Evolutionary conservation across 2,329 filamentous ascomycete species (phyloP), one percentile per base, ranked within the genome.

Genomic region (Rutstroemia sp.): DNA sequence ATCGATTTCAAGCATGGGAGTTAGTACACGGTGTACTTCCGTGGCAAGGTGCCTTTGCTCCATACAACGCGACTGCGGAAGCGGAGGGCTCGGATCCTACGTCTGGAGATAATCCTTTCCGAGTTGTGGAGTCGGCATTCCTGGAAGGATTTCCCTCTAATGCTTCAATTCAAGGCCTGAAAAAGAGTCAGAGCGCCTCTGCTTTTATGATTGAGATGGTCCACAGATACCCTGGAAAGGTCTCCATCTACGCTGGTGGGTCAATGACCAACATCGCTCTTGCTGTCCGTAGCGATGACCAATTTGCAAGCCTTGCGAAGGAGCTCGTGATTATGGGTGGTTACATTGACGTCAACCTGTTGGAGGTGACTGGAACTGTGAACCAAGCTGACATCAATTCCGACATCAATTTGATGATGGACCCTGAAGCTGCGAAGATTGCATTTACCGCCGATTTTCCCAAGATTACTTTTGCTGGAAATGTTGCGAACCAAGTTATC

Each of bases 311-410:
- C 23, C 64, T 75, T 48, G 70, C 75, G 5, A 76, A 75, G 61
- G 73, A 74, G 30, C 67, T 79, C 3, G 69, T 77, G 25, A 71
- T 78, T 51, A 79, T 79, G 76, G 76, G 77, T 53, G 75, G 76
- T 2, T 78, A 76, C 61, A 62, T 78, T 21, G 76, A 79, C 62
- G 66, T 70, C 5, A 74, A 71, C 23, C 64, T 75, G 46, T 61
- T 71, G 40, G 58, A 68, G 61, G 67, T 64, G 4, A 68, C 64
- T 0, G 67, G 68, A 4, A 63, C 60, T 30, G 34, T 65, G 8
- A 45, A 61, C 34, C 61, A 68, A 57, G 65, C 65, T 10, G 64
- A 68, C 57, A 56, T 67, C 38, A 65, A 65, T 51, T 67, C 61
- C 9, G 65, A 75, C 59, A 76, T 78, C 63, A 80, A 78, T 64